These are phyloP conservation scores for Mycena polygramma DNA, from an alignment of 768 basidiomycete genomes.

Conservation along the genomic window DNA sequence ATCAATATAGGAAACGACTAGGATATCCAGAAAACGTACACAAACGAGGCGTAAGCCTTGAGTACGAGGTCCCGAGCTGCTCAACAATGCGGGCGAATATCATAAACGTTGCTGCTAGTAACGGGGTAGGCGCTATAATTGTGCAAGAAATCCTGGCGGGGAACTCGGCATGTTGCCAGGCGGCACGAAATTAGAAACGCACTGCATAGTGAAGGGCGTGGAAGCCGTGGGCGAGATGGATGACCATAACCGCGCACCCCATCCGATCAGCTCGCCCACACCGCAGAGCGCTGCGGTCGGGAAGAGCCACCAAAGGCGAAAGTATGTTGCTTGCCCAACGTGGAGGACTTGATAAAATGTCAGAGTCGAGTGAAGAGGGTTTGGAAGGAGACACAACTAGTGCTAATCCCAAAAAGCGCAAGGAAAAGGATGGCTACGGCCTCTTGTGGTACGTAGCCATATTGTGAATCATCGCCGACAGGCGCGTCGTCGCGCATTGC, in stretches of 20 bases:
- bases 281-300: constrained; percentile 64
- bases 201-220: constrained; percentile 59
- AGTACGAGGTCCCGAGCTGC: neutral
- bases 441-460: constrained; percentile 22
- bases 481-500: neutral
- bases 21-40: constrained; percentile 43
- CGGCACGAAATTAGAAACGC: neutral
- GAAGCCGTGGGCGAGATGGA: constrained; percentile 42
- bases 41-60: neutral
- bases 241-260: constrained; percentile 67
- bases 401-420: constrained; percentile 53
- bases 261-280: constrained; percentile 65
- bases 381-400: constrained; percentile 41
- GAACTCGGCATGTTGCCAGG: neutral
- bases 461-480: neutral
- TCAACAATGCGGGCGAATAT: constrained; percentile 39
- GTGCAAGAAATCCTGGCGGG: constrained; percentile 54
- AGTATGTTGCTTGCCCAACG: constrained; percentile 56
- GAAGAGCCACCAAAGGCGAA: constrained; percentile 65
- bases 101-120: constrained; percentile 69
- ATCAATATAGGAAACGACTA: too few species aligned
- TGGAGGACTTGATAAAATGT: constrained; percentile 56
- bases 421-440: constrained; percentile 18
- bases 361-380: neutral
- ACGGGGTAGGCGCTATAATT: constrained; percentile 68